phyloP scores from a whole-genome alignment of 2,329 filamentous ascomycete species.

The Trichophyton verrucosum region DNA sequence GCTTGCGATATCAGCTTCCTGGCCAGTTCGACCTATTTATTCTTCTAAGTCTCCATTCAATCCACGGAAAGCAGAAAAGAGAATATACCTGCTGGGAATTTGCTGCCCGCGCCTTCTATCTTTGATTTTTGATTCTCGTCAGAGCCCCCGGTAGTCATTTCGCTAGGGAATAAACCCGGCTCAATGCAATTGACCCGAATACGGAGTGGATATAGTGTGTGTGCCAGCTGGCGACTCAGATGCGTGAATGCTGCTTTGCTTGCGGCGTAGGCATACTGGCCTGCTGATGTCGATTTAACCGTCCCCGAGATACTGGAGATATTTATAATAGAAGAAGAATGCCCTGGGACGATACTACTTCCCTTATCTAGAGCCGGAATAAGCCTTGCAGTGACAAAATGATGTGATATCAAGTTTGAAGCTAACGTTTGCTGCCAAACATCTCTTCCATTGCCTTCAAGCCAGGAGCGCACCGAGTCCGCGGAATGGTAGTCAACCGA shows the following conservation, averaged over 20 bases:
- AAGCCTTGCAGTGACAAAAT: conserved; percentile 44
- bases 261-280: conserved; percentile 42
- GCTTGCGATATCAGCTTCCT: conserved; percentile 45
- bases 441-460: conserved; percentile 3
- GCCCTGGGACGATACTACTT: conserved; percentile 34
- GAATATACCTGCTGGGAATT: conserved; percentile 34
- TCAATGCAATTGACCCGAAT: conserved; percentile 47
- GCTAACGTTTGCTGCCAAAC: conserved; percentile 4
- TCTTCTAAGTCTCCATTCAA: background rate
- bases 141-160: conserved; percentile 45
- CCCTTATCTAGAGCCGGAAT: conserved; percentile 43
- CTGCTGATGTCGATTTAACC: conserved; percentile 39
- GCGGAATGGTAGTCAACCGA: conserved; percentile 12
- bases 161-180: conserved; percentile 45
- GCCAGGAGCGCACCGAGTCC: conserved; percentile 10
- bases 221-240: conserved; percentile 43
- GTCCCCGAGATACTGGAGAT: conserved; percentile 41
- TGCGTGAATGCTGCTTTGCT: conserved; percentile 42
- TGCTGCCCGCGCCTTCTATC: conserved; percentile 39
- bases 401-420: conserved; percentile 21
- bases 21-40: conserved; percentile 34
- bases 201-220: conserved; percentile 43
- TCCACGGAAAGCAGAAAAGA: background rate
- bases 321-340: conserved; percentile 42
- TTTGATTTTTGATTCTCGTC: conserved; percentile 43